Conservation (phyloP, 306 rosid species). For the Fragaria iinumae region DNA sequence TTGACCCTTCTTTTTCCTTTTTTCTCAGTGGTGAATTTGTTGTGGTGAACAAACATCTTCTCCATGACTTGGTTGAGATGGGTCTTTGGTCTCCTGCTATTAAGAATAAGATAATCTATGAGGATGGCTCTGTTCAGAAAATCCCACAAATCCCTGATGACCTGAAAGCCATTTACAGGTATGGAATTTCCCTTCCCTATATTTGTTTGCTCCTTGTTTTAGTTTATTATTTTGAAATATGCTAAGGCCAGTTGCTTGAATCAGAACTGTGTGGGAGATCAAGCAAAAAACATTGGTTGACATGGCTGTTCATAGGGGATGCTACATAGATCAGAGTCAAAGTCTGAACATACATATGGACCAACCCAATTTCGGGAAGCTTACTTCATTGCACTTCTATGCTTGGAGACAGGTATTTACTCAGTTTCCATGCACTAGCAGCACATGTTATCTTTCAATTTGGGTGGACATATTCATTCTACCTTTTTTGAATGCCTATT, state of each 20-base stretch:
- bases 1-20: conserved; percentile 6
- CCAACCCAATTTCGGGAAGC: conserved; percentile 83
- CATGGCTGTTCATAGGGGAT: conserved; percentile 88
- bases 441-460: background rate
- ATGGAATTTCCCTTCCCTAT: conserved; percentile 21
- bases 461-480: background rate
- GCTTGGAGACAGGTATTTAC: conserved; percentile 77
- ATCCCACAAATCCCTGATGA: conserved; percentile 62
- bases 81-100: conserved; percentile 77
- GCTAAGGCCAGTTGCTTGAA: conserved; percentile 25
- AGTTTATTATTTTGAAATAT: background rate
- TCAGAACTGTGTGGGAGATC: conserved; percentile 96
- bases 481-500: background rate
- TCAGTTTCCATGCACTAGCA: background rate
- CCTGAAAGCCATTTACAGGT: conserved; percentile 75
- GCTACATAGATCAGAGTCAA: conserved; percentile 90
- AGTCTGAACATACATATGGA: conserved; percentile 92
- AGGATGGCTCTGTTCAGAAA: conserved; percentile 73
- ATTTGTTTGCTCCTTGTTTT: background rate
- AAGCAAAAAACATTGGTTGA: conserved; percentile 88
- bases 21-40: conserved; percentile 80
- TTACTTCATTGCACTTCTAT: conserved; percentile 87
- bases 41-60: conserved; percentile 89
- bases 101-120: conserved; percentile 69
- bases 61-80: conserved; percentile 86